These are phyloP conservation scores for Colletotrichum coccodes DNA, from an alignment of 2,329 filamentous ascomycete genomes.

Conservation along the genomic window DNA sequence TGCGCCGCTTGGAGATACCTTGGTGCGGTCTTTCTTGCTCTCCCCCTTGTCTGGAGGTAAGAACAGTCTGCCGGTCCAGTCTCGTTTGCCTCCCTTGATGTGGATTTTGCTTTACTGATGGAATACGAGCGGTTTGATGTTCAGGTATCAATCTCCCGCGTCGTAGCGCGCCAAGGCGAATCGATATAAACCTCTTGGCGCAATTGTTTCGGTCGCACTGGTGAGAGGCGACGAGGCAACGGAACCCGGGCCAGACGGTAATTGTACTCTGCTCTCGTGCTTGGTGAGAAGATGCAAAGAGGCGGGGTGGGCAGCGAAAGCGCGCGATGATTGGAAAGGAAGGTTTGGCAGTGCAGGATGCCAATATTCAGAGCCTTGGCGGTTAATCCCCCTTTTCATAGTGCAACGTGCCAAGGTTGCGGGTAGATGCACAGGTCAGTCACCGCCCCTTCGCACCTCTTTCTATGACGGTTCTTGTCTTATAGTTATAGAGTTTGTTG, in stretches of 20 bases:
- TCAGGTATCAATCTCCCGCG: slow-evolving; percentile 8
- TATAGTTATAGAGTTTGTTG: not conserved
- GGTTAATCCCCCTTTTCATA: slow-evolving; percentile 21
- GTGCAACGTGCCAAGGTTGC: slow-evolving; percentile 27
- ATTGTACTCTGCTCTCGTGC: not conserved
- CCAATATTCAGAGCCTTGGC: slow-evolving; percentile 25
- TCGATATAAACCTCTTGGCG: slow-evolving; percentile 18
- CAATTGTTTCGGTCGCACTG: not conserved
- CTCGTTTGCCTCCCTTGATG: not conserved
- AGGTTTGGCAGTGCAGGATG: slow-evolving; percentile 16
- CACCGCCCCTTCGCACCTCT: not conserved
- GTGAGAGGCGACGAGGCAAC: not conserved
- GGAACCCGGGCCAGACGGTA: not conserved
- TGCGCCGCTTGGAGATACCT: not conserved
- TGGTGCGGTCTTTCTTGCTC: not conserved
- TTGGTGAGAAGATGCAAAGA: not conserved
- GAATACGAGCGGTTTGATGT: slow-evolving; percentile 4
- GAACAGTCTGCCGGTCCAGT: not conserved
- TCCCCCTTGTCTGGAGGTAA: not conserved
- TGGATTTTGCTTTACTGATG: not conserved
- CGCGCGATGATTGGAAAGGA: slow-evolving; percentile 9
- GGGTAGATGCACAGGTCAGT: slow-evolving; percentile 1
- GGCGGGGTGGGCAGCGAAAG: not conserved
- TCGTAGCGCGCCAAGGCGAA: slow-evolving; percentile 11
- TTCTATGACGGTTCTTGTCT: not conserved